Evolutionary conservation across 345 rosid species (phyloP), one percentile per base, ranked within the genome.

Genomic region (Eucalyptus globulus): DNA sequence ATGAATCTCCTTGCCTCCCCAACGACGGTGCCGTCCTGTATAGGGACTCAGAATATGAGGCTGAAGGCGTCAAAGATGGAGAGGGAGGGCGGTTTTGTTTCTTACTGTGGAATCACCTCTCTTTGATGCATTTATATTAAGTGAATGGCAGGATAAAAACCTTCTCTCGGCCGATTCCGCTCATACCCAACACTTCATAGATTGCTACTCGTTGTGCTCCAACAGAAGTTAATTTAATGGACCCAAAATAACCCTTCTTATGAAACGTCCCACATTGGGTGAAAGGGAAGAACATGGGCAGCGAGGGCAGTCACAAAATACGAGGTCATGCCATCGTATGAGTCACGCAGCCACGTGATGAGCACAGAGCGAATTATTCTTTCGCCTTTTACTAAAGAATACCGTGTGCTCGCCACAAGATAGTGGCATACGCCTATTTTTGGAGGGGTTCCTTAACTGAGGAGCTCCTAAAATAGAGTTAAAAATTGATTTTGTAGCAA

Each of bases 331-430:
- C 11, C 3, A 15, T n/a, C 8, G 0, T 4, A 5, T 11, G 29
- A 6, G 14, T 29, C 22, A 69, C 40, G 24, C 80, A 69, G 43
- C 43, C 43, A 31, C 34, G 43, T 69, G 80, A 69, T 87, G 91
- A 72, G 90, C 89, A 88, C 93, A 93, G 1, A 92, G 92, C 92
- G 91, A 91, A 92, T 93, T 92, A 92, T 92, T 93, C 93, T 91
- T 90, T 93, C 93, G 92, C 94, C 93, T 92, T 93, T 90, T 93
- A 90, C 93, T 91, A 92, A 92, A 92, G 93, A 93, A 90, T 90
- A 90, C 90, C 91, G 92, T 92, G 93, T 90, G 92, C 89, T 49
- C 87, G 89, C 40, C 76, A 90, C 89, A 19, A 3, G 10, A 26
- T 2, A 62, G 60, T 86, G 92, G 92, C 93, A 89, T 92, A 91